These are phyloP conservation scores for Nakazawaea pomicola DNA, from an alignment of 805 yeast genomes.

Conservation along the genomic window DNA sequence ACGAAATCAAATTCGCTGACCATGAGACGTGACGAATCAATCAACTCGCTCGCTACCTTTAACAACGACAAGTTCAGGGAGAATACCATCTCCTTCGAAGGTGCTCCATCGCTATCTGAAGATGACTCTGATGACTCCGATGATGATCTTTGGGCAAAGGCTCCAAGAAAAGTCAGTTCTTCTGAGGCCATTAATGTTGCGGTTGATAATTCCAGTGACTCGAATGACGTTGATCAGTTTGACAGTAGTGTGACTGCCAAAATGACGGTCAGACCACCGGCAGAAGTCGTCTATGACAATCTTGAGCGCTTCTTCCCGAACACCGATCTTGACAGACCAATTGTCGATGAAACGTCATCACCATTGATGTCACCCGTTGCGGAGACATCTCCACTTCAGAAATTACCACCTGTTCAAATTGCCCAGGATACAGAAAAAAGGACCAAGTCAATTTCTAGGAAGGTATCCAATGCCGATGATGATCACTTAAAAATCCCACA, in stretches of 20 bases:
- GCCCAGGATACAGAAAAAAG: background rate
- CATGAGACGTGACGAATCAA: constrained; percentile 5
- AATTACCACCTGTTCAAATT: background rate
- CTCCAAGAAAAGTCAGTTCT: constrained; percentile 23
- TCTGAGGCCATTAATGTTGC: constrained; percentile 8
- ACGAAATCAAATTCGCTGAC: too few species aligned
- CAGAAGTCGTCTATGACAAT: constrained; percentile 89
- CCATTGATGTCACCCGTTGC: constrained; percentile 52
- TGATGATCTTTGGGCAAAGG: constrained; percentile 58
- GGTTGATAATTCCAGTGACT: too few species aligned
- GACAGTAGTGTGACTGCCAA: constrained; percentile 2
- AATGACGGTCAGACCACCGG: constrained; percentile 84
- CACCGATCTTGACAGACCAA: constrained; percentile 88
- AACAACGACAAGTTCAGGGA: constrained; percentile 59
- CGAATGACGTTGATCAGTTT: too few species aligned
- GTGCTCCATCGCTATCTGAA: constrained; percentile 50
- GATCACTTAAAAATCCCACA: constrained; percentile 13
- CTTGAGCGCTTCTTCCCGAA: constrained; percentile 89
- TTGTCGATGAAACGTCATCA: constrained; percentile 62
- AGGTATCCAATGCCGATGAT: constrained; percentile 34
- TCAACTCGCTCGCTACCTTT: constrained; percentile 17
- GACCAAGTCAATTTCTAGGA: constrained; percentile 30
- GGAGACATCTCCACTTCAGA: constrained; percentile 16
- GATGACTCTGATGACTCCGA: constrained; percentile 35
- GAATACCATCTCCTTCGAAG: constrained; percentile 68